These are phyloP conservation scores for Melastoma candidum DNA, from an alignment of 441 rosid species.

Conservation along the genomic window DNA sequence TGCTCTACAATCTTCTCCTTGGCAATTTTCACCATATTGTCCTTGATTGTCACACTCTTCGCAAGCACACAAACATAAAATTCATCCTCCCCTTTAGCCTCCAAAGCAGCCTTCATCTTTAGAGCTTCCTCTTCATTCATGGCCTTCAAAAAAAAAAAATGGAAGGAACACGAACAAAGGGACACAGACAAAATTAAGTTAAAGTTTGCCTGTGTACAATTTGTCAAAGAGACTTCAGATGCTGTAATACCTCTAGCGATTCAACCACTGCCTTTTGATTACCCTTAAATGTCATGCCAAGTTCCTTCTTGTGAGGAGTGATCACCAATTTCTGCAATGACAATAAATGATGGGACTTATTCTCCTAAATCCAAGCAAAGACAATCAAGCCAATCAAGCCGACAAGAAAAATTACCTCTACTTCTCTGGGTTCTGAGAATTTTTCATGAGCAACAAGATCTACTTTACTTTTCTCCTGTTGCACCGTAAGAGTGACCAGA, in stretches of 20 bases:
- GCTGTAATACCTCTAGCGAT: constrained; percentile 52
- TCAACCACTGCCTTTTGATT: constrained; percentile 53
- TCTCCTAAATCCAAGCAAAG: neutral
- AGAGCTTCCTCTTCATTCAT: constrained; percentile 41
- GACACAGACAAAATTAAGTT: too few relatives aligned
- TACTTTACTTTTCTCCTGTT: constrained; percentile 56
- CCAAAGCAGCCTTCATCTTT: constrained; percentile 48
- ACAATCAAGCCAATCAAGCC: neutral
- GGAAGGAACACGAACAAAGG: too few relatives aligned
- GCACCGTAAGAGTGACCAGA: too few relatives aligned
- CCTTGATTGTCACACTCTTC: constrained; percentile 40
- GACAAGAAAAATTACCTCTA: constrained; percentile 38
- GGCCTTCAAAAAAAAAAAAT: constrained; percentile 1
- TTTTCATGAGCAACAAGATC: constrained; percentile 62
- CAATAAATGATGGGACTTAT: neutral
- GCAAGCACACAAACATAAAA: constrained; percentile 49
- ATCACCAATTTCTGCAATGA: constrained; percentile 49
- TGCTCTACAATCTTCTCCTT: constrained; percentile 67
- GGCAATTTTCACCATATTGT: constrained; percentile 58
- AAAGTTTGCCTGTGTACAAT: too few relatives aligned
- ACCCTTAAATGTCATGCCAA: constrained; percentile 64
- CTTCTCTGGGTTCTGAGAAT: constrained; percentile 59
- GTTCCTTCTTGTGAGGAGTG: constrained; percentile 53
- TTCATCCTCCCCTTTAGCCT: constrained; percentile 54
- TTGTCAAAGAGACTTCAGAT: too few relatives aligned